A percentile compares a stretch with the other conserved stretches of the same genome.
These are phyloP conservation scores for Aspergillus ruber DNA, from an alignment of 2,329 filamentous ascomycete genomes.

Conservation along the genomic window DNA sequence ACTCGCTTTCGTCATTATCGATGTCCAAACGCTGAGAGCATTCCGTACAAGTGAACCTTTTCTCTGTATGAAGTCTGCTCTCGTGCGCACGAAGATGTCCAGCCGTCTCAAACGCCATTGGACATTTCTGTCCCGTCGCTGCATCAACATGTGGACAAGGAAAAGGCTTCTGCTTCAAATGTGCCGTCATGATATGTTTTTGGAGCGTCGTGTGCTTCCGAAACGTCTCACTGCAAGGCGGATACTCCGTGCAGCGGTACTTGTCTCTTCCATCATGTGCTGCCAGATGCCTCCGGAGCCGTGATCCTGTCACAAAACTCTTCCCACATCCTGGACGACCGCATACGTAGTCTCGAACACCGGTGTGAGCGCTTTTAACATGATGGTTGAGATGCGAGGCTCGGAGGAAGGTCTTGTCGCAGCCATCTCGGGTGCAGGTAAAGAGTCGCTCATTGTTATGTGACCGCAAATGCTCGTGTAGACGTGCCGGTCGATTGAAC, in stretches of 20 bases:
- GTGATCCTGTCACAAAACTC: constrained; percentile 72
- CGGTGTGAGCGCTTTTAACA: constrained; percentile 71
- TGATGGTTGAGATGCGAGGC: constrained; percentile 83
- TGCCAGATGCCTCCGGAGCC: constrained; percentile 69
- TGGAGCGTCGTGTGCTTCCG: constrained; percentile 81
- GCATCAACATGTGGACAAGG: constrained; percentile 58
- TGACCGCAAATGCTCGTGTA: constrained; percentile 72
- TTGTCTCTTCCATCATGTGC: constrained; percentile 72
- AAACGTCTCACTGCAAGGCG: constrained; percentile 69
- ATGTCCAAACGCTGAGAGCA: constrained; percentile 47
- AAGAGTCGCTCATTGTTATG: constrained; percentile 82
- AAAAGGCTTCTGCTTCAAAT: constrained; percentile 66
- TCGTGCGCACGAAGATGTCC: constrained; percentile 66
- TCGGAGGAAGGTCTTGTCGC: constrained; percentile 78
- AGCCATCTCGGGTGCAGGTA: constrained; percentile 62
- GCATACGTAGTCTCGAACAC: constrained; percentile 65
- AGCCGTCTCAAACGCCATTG: constrained; percentile 65
- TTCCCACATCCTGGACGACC: constrained; percentile 67
- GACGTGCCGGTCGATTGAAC: constrained; percentile 78
- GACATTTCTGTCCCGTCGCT: constrained; percentile 52
- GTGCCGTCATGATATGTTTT: constrained; percentile 70
- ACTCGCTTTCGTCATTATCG: constrained; percentile 6
- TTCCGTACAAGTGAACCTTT: constrained; percentile 69
- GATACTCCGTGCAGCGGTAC: constrained; percentile 64
- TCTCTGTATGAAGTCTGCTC: constrained; percentile 61